phyloP scores from a whole-genome alignment of 495 filamentous ascomycete species.

The Cercophora scortea region DNA sequence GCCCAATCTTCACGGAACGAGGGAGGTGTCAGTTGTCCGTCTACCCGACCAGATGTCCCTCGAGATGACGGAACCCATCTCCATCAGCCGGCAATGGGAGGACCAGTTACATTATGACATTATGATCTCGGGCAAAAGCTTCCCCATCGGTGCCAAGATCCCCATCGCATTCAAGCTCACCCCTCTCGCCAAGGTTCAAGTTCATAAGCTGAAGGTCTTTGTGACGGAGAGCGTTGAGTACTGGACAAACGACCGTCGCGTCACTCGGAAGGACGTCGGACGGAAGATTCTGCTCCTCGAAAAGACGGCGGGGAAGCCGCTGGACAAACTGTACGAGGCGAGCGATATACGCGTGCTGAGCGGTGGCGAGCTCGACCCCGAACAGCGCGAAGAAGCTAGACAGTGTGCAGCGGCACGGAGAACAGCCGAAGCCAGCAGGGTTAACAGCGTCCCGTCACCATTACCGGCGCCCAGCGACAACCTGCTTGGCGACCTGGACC shows the following conservation, averaged over 20 bases:
- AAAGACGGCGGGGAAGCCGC: slow-evolving; percentile 75
- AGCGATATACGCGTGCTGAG: slow-evolving; percentile 73
- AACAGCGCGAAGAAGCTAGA: slow-evolving; percentile 36
- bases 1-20: slow-evolving; percentile 74
- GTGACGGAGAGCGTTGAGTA: slow-evolving; percentile 94
- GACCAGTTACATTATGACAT: slow-evolving; percentile 98
- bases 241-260: slow-evolving; percentile 78
- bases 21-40: slow-evolving; percentile 81
- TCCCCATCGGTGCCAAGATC: slow-evolving; percentile 84
- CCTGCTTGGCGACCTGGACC: slow-evolving; percentile 70
- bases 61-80: slow-evolving; percentile 92
- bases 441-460: slow-evolving; percentile 24
- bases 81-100: slow-evolving; percentile 94
- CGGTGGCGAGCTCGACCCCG: slow-evolving; percentile 60
- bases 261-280: slow-evolving; percentile 76
- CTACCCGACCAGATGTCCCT: slow-evolving; percentile 86
- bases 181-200: slow-evolving; percentile 90
- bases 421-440: slow-evolving; percentile 26
- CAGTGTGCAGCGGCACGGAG: slow-evolving; percentile 30
- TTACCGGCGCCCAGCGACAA: slow-evolving; percentile 52
- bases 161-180: slow-evolving; percentile 98
- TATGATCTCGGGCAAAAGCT: slow-evolving; percentile 97
- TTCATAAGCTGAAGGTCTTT: slow-evolving; percentile 91
- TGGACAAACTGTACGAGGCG: slow-evolving; percentile 67
- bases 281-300: slow-evolving; percentile 86